Base-by-base conservation (phyloP, 2,329 filamentous ascomycete species). In the Sporothrix inflata region DNA sequence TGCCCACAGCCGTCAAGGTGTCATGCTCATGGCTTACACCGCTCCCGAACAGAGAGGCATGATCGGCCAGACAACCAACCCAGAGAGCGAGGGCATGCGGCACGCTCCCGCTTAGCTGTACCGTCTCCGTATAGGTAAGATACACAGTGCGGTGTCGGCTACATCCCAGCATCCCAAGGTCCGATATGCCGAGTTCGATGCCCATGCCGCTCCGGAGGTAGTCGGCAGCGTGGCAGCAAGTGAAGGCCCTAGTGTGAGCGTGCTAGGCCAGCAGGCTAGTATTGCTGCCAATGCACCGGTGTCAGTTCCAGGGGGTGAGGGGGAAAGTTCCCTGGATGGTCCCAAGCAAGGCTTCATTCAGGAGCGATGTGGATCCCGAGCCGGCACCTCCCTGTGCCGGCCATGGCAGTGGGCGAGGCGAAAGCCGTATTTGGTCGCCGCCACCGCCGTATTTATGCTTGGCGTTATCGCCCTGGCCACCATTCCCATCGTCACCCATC, bases 361-460 rank as follows among this genome's bases (percentile, higher is more conserved):
- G 1, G 24, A 24, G 11, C 51, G n/a, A 30, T 16, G 19, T 9
- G 5, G 24, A 30, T 16, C 30, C 4, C 55, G 16, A 14, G 27
- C 30, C 55, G 3, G 16, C 9, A 34, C 45, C 2, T 42, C 51
- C 5, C 55, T 67, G 3, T 19, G 14, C 16, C 19, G 24, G 24
- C 40, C 61, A 14, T 67, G 65, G 72, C 9, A 11, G 1, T 71
- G 69, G 67, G 47, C 27, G 1, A 21, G 57, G 19, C 51, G 4
- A 6, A 73, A 72, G 47, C 74, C 74, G 3, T 75, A 74, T 24
- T 38, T 74, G 49, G 70, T 55, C 0, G 70, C 71, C 2, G 71
- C 72, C 0, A 57, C 69, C 1, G 42, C 42, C 12, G 70, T 45
- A 16, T 40, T 73, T 4, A 34, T 60, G 14, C 14, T 74, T 24